These are phyloP conservation scores for Beverwykella pulmonaria DNA, from an alignment of 495 filamentous ascomycete genomes.

Conservation along the genomic window DNA sequence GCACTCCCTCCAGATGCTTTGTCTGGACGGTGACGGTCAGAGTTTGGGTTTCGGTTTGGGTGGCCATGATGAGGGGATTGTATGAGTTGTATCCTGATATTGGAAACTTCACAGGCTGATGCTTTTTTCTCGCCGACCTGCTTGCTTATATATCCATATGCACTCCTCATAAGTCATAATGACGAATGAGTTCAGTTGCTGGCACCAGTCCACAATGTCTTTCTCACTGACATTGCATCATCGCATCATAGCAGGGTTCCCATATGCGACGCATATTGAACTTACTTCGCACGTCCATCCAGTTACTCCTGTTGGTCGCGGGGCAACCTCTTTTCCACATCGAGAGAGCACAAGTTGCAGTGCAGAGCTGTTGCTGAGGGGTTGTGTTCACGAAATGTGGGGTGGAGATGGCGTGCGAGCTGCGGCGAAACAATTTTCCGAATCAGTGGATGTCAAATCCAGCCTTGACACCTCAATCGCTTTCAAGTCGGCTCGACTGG, in stretches of 20 bases:
- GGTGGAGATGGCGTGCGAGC: slow-evolving; percentile 20
- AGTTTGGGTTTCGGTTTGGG: slow-evolving; percentile 20
- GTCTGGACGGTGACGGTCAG: background rate
- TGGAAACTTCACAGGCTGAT: too few relatives aligned
- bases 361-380: background rate
- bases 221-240: background rate
- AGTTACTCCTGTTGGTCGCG: background rate
- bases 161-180: too few relatives aligned
- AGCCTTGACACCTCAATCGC: background rate
- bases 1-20: background rate
- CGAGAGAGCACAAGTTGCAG: background rate
- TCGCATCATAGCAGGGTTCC: slow-evolving; percentile 15
- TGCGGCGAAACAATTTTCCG: slow-evolving; percentile 3
- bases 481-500: background rate
- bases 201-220: background rate
- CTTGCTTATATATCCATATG: too few relatives aligned
- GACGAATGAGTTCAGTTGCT: too few relatives aligned
- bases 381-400: slow-evolving; percentile 15
- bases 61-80: background rate
- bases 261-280: background rate
- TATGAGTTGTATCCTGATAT: too few relatives aligned
- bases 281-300: background rate
- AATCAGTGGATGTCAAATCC: slow-evolving; percentile 3
- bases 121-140: too few relatives aligned
- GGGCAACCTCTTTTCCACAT: background rate